These are phyloP conservation scores for Jamesozyma piceae DNA, from an alignment of 805 yeast genomes.

Conservation along the genomic window DNA sequence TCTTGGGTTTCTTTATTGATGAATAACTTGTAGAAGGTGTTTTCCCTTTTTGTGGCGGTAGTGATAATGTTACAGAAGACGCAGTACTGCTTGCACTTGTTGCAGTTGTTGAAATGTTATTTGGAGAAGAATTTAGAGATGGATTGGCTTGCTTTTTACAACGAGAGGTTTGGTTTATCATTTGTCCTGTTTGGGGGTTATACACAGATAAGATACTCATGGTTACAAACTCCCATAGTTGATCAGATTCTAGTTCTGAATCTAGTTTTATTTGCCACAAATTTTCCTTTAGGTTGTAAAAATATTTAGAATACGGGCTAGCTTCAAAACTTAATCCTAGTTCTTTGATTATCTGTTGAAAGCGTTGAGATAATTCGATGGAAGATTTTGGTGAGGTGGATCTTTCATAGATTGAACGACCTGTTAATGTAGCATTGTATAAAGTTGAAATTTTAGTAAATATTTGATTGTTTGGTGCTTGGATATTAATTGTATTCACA, in stretches of 20 bases:
- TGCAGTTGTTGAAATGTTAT: constrained; percentile 15
- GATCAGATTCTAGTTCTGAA: constrained; percentile 19
- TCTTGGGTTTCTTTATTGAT: constrained; percentile 7
- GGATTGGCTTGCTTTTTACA: neutral
- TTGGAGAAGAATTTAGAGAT: constrained; percentile 17
- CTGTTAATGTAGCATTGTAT: constrained; percentile 21
- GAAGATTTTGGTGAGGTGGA: constrained; percentile 28
- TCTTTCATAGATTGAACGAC: constrained; percentile 22
- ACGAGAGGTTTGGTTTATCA: constrained; percentile 14
- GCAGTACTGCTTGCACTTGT: constrained; percentile 4
- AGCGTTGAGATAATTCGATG: constrained; percentile 28
- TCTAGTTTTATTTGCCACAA: constrained; percentile 26
- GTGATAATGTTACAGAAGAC: constrained; percentile 1
- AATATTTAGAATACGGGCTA: constrained; percentile 26
- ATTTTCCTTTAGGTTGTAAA: constrained; percentile 20
- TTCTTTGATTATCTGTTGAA: constrained; percentile 29
- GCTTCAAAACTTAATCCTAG: constrained; percentile 24
- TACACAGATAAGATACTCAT: constrained; percentile 20
- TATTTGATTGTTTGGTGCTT: constrained; percentile 12
- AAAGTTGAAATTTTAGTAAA: constrained; percentile 23
- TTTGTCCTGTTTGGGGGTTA: constrained; percentile 22
- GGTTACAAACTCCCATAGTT: constrained; percentile 24
- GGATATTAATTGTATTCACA: neutral
- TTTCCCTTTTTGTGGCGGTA: too few relatives aligned
- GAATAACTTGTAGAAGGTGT: neutral